These are phyloP conservation scores for Leccinum rimulosum DNA, from an alignment of 768 basidiomycete genomes.

Conservation along the genomic window DNA sequence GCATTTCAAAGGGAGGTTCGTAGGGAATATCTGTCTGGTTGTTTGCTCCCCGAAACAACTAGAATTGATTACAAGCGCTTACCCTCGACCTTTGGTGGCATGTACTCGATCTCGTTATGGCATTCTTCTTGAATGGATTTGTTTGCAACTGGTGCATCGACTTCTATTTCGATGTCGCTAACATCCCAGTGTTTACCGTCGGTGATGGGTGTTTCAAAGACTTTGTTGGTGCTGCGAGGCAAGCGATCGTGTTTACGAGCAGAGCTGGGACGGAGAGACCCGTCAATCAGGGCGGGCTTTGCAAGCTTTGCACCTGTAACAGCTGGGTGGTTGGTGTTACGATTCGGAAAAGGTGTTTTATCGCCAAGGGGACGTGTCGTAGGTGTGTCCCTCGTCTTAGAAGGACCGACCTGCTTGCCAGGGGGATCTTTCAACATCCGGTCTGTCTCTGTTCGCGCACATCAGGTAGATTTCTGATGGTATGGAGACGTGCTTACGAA, in stretches of 20 bases:
- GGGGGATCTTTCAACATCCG: slow-evolving; percentile 18
- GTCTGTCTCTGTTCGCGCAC: slow-evolving; percentile 17
- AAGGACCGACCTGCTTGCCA: slow-evolving; percentile 29
- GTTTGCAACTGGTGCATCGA: slow-evolving; percentile 21
- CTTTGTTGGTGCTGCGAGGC: slow-evolving; percentile 47
- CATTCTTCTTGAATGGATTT: slow-evolving; percentile 32
- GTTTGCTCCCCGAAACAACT: slow-evolving; percentile 2
- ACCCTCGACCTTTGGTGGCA: slow-evolving; percentile 53
- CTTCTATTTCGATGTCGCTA: slow-evolving; percentile 49
- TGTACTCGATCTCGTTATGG: slow-evolving; percentile 52
- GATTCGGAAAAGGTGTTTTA: slow-evolving; percentile 77
- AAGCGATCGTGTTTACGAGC: slow-evolving; percentile 60
- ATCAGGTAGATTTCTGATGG: not conserved
- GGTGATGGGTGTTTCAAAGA: slow-evolving; percentile 66
- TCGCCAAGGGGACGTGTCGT: slow-evolving; percentile 57
- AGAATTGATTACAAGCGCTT: slow-evolving; percentile 17
- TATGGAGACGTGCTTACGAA: slow-evolving; percentile 23
- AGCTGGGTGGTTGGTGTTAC: slow-evolving; percentile 35
- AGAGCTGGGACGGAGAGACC: slow-evolving; percentile 62
- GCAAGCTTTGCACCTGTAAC: slow-evolving; percentile 36
- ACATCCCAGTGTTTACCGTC: slow-evolving; percentile 76
- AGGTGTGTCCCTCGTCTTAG: slow-evolving; percentile 22
- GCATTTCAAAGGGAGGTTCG: slow-evolving; percentile 48
- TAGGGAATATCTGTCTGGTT: slow-evolving; percentile 37
- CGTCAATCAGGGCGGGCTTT: slow-evolving; percentile 39